These are phyloP conservation scores for Jackrogersella minutella DNA, from an alignment of 495 filamentous ascomycete species.

Conservation along the genomic window DNA sequence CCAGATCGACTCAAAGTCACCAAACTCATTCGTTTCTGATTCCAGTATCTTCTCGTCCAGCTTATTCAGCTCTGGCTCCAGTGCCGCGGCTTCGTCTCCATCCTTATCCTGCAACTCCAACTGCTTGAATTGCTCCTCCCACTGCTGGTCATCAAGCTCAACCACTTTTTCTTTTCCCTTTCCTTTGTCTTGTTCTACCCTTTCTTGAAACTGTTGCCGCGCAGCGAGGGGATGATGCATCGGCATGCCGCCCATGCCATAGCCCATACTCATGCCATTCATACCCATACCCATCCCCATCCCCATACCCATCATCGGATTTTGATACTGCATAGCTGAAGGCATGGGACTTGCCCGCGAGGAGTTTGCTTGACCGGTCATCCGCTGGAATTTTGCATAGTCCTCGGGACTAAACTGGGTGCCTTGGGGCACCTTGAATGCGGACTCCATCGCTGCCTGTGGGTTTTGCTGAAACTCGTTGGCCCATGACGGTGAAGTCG, in stretches of 20 bases:
- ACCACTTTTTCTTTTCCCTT: constrained; percentile 93
- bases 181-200: constrained; percentile 56
- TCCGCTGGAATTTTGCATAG: constrained; percentile 84
- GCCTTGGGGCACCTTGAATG: constrained; percentile 67
- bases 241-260: constrained; percentile 46
- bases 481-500: constrained; percentile 65
- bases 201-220: constrained; percentile 56
- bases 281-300: constrained; percentile 52
- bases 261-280: constrained; percentile 46
- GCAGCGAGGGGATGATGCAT: constrained; percentile 61
- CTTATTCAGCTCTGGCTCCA: constrained; percentile 88
- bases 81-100: constrained; percentile 74
- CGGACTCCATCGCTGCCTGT: constrained; percentile 82
- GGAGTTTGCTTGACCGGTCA: constrained; percentile 59
- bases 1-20: constrained; percentile 91
- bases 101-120: constrained; percentile 76
- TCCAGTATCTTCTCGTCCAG: constrained; percentile 70
- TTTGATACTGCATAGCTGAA: constrained; percentile 43
- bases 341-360: constrained; percentile 58
- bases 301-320: constrained; percentile 49
- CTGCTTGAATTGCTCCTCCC: constrained; percentile 94
- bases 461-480: constrained; percentile 64
- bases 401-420: constrained; percentile 82
- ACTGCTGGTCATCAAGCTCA: constrained; percentile 90
- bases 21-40: constrained; percentile 68